A percentile compares a stretch with the other conserved stretches of the same genome.
phyloP scores from a whole-genome alignment of 2,329 filamentous ascomycete genomes.

The Orbilia brochopaga region DNA sequence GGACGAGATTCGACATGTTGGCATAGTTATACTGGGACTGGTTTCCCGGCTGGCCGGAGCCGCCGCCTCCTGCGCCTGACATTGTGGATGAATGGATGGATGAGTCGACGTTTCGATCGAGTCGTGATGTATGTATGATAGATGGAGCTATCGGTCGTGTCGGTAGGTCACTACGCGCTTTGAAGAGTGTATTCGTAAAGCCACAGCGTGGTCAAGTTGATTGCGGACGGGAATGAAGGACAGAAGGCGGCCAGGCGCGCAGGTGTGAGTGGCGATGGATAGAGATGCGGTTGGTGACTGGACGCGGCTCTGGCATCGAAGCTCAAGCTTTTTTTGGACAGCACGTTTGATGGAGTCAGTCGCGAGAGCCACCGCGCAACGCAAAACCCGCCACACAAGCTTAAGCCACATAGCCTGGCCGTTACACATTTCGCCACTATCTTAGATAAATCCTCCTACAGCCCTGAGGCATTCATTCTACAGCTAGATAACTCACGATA shows the following conservation, averaged over 20 bases:
- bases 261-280: conserved; percentile 7
- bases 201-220: not conserved
- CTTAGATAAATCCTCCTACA: too few species aligned
- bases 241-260: not conserved
- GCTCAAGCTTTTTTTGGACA: conserved; percentile 2
- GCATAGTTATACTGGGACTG: conserved; percentile 98
- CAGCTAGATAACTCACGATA: too few species aligned
- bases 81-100: conserved; percentile 29
- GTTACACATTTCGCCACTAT: too few species aligned
- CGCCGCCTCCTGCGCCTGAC: conserved; percentile 68
- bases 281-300: not conserved
- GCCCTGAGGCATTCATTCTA: too few species aligned
- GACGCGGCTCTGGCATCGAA: conserved; percentile 1
- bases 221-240: not conserved
- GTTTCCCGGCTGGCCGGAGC: conserved; percentile 68
- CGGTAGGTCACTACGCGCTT: not conserved
- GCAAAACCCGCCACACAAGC: not conserved
- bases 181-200: not conserved
- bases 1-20: conserved; percentile 99
- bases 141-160: not conserved
- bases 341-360: not conserved
- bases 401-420: not conserved
- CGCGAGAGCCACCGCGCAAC: conserved; percentile 3
- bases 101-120: not conserved
- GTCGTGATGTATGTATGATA: not conserved